These are phyloP conservation scores for Glomus cerebriforme DNA, from an alignment of 192 early-diverging fungal species.

Conservation along the genomic window DNA sequence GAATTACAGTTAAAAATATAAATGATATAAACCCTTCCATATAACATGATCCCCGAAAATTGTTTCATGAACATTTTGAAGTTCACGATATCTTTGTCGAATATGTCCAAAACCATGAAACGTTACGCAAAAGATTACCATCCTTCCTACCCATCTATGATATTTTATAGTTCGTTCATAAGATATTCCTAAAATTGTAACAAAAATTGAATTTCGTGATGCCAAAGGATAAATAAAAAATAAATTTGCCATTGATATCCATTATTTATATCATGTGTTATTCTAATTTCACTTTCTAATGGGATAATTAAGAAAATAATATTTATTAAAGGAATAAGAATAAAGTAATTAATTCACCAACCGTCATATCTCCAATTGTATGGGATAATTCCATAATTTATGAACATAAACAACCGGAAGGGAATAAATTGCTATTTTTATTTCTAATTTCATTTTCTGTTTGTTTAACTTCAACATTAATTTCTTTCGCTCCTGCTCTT, in stretches of 20 bases:
- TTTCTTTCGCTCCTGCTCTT: neutral
- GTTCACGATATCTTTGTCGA: neutral
- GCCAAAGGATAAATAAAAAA: constrained; percentile 39
- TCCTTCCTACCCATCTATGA: constrained; percentile 44
- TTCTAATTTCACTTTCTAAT: neutral
- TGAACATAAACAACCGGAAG: neutral
- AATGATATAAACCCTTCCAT: neutral
- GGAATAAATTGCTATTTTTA: constrained; percentile 8
- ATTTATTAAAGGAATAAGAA: neutral
- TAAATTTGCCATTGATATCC: constrained; percentile 39
- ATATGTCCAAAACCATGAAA: neutral
- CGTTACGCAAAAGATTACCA: constrained; percentile 26
- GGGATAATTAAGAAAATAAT: too few relatives aligned
- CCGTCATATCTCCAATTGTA: neutral
- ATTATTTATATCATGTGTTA: neutral
- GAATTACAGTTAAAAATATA: neutral
- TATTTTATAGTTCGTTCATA: constrained; percentile 43
- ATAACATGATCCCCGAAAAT: neutral
- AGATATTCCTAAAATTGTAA: constrained; percentile 38
- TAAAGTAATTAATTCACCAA: neutral
- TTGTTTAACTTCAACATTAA: neutral
- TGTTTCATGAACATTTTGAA: neutral
- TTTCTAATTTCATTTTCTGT: neutral
- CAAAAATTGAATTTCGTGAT: constrained; percentile 38
- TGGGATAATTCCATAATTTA: constrained; percentile 17